These are phyloP conservation scores for Salix suchowensis DNA, from an alignment of 345 rosid genomes.

Conservation along the genomic window DNA sequence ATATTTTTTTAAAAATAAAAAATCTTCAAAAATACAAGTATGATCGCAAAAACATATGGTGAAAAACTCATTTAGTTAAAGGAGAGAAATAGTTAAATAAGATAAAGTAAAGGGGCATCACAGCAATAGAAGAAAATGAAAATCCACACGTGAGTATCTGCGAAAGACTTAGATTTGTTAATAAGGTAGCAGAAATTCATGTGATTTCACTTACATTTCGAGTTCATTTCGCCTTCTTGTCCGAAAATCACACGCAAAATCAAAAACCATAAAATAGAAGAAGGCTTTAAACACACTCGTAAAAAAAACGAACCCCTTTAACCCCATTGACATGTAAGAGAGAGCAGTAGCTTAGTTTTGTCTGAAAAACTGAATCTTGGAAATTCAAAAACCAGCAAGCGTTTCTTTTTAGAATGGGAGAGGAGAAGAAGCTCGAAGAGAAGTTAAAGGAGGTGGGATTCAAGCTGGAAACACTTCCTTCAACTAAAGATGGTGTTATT, in stretches of 20 bases:
- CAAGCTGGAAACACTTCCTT: conserved; percentile 67
- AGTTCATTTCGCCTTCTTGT: conserved; percentile 36
- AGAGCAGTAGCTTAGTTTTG: neutral
- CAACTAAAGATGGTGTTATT: conserved; percentile 66
- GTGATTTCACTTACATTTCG: conserved; percentile 25
- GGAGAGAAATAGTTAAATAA: neutral
- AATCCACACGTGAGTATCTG: neutral
- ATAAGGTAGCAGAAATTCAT: conserved; percentile 4
- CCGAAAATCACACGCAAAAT: conserved; percentile 24
- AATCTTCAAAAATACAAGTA: no score
- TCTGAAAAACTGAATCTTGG: neutral
- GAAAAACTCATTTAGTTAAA: neutral
- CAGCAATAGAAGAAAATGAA: neutral
- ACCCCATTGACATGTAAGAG: conserved; percentile 17
- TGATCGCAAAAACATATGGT: no score
- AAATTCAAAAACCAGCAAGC: neutral
- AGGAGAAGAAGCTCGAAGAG: conserved; percentile 59
- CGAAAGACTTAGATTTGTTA: conserved; percentile 1
- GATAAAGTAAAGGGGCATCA: neutral
- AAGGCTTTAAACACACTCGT: neutral
- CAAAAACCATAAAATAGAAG: neutral
- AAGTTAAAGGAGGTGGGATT: conserved; percentile 85
- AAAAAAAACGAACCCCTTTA: neutral
- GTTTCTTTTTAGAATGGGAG: neutral
- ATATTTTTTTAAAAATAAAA: no score